A percentile compares a stretch with the other conserved stretches of the same genome.
These are phyloP conservation scores for Phytophthora nicotianae DNA, from an alignment of 352 stramenopile species.

Conservation along the genomic window DNA sequence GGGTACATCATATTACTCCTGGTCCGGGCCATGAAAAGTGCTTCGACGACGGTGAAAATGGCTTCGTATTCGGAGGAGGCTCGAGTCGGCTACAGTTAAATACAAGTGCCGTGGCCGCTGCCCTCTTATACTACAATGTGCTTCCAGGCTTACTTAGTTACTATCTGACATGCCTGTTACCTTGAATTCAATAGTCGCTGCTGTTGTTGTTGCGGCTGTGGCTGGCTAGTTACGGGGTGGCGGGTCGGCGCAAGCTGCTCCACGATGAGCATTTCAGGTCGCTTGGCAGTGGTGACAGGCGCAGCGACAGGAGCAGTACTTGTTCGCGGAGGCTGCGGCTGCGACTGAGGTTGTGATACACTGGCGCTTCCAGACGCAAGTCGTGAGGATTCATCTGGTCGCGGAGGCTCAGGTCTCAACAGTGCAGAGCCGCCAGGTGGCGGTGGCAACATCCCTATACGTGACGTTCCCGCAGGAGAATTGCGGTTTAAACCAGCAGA, in stretches of 20 bases:
- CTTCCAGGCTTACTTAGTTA: conserved; percentile 50
- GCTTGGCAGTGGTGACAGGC: conserved; percentile 24
- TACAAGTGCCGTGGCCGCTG: conserved; percentile 30
- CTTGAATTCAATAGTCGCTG: conserved; percentile 48
- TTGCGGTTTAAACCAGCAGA: conserved; percentile 30
- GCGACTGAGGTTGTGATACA: conserved; percentile 17
- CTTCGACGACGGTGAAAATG: conserved; percentile 8
- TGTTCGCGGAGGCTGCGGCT: conserved; percentile 22
- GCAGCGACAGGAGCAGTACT: conserved; percentile 16
- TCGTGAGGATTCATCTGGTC: conserved; percentile 41
- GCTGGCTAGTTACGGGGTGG: conserved; percentile 31
- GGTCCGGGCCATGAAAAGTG: conserved; percentile 2
- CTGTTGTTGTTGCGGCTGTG: conserved; percentile 40
- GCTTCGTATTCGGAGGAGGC: conserved; percentile 35
- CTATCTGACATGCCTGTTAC: conserved; percentile 48
- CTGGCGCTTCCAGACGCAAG: conserved; percentile 30
- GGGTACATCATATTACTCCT: neutral
- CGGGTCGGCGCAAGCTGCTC: conserved; percentile 38
- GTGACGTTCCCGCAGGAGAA: conserved; percentile 28
- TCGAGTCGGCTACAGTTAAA: conserved; percentile 28
- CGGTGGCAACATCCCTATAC: conserved; percentile 37
- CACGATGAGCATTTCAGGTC: conserved; percentile 43
- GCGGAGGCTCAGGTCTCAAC: conserved; percentile 31
- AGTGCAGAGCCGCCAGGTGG: conserved; percentile 31
- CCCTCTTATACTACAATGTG: conserved; percentile 47